Evolutionary conservation across 768 basidiomycete species (phyloP).

Genomic region (Lactarius pseudohatsudake): DNA sequence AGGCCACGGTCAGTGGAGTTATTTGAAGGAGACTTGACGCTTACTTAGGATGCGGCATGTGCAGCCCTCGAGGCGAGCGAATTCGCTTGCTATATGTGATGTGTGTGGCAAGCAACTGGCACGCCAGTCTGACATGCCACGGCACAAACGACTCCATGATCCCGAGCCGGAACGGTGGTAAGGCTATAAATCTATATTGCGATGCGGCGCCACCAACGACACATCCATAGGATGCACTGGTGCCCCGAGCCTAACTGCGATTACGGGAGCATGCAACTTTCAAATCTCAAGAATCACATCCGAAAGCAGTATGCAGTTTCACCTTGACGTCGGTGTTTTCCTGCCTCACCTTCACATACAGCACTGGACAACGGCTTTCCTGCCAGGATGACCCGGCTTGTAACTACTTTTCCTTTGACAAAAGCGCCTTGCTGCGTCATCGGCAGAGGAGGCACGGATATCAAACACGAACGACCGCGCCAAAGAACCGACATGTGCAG

Average conservation of each 20-base stretch:
- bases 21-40: background rate
- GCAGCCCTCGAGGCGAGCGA: conserved; percentile 12
- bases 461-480: conserved; percentile 14
- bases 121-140: conserved; percentile 30
- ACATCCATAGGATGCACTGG: conserved; percentile 23
- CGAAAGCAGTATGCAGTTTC: conserved; percentile 18
- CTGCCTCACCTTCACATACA: conserved; percentile 3
- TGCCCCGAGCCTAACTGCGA: conserved; percentile 24
- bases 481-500: conserved; percentile 13
- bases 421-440: conserved; percentile 26
- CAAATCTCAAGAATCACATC: conserved; percentile 25
- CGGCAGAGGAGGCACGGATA: conserved; percentile 27
- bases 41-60: background rate
- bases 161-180: conserved; percentile 25
- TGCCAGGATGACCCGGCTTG: conserved; percentile 23
- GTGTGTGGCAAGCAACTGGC: conserved; percentile 28
- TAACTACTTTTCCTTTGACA: conserved; percentile 21
- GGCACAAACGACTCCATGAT: conserved; percentile 31
- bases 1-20: conserved; percentile 5
- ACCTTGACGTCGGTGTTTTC: background rate
- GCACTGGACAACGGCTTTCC: conserved; percentile 23
- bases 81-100: conserved; percentile 16
- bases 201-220: background rate
- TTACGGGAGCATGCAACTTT: conserved; percentile 26
- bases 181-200: conserved; percentile 9